phyloP scores from a whole-genome alignment of 2,329 filamentous ascomycete species.

The Trichoderma oligosporum region DNA sequence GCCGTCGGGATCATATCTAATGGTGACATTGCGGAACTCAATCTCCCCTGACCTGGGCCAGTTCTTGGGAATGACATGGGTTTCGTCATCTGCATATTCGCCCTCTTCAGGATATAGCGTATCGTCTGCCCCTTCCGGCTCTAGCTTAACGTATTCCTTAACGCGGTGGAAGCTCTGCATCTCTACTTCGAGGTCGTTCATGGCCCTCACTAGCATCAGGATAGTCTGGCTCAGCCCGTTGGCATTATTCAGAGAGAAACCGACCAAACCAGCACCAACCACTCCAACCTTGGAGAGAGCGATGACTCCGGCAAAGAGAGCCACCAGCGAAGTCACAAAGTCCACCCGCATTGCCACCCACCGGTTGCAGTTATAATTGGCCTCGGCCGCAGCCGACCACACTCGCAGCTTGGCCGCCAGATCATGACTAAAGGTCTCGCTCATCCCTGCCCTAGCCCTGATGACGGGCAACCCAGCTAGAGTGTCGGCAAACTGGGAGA shows the following conservation, averaged over 20 bases:
- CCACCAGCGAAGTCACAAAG: conserved; percentile 51
- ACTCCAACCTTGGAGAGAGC: conserved; percentile 46
- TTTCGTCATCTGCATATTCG: conserved; percentile 40
- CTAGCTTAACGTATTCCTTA: conserved; percentile 46
- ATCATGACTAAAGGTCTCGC: conserved; percentile 44
- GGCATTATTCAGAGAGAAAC: conserved; percentile 54
- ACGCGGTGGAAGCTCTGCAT: conserved; percentile 52
- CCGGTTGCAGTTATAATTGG: conserved; percentile 54
- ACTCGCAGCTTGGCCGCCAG: conserved; percentile 49
- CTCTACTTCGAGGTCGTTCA: conserved; percentile 56
- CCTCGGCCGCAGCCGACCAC: conserved; percentile 46
- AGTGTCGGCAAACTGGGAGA: conserved; percentile 54
- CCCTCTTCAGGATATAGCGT: conserved; percentile 37
- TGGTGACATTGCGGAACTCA: conserved; percentile 50
- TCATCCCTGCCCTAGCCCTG: conserved; percentile 48
- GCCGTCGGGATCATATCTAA: conserved; percentile 45
- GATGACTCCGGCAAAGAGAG: conserved; percentile 49
- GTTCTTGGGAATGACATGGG: conserved; percentile 37
- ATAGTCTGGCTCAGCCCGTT: conserved; percentile 53
- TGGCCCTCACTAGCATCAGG: conserved; percentile 47
- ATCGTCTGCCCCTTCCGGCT: conserved; percentile 44
- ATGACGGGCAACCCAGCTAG: conserved; percentile 50
- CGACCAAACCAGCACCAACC: conserved; percentile 50
- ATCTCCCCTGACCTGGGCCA: conserved; percentile 48
- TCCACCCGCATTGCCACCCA: conserved; percentile 56